A percentile compares a stretch with the other conserved stretches of the same genome.
phyloP scores from a whole-genome alignment of 345 rosid species.

The Kernera saxatilis region DNA sequence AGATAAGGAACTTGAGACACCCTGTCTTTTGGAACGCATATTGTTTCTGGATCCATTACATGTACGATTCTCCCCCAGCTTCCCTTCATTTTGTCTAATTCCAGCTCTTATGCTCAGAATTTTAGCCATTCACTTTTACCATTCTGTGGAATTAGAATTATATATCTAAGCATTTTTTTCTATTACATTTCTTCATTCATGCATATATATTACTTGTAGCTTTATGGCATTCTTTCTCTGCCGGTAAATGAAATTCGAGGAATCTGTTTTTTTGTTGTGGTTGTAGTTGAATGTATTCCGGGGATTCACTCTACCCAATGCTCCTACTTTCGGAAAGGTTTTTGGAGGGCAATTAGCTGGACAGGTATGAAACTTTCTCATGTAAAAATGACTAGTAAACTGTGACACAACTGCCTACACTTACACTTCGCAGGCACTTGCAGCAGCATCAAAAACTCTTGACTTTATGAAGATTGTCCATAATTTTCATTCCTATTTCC shows the following conservation, averaged over 20 bases:
- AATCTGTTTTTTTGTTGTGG: conserved; percentile 34
- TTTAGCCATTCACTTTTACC: background rate
- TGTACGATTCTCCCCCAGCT: conserved; percentile 34
- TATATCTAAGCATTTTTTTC: background rate
- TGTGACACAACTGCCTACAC: conserved; percentile 8
- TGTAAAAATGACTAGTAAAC: background rate
- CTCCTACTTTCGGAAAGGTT: conserved; percentile 81
- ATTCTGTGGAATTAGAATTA: background rate
- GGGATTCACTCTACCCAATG: conserved; percentile 75
- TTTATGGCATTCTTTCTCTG: background rate
- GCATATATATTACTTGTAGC: background rate
- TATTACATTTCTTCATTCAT: background rate
- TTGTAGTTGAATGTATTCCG: conserved; percentile 78
- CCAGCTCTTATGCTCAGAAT: background rate
- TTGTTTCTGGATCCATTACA: conserved; percentile 76
- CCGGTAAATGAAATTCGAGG: background rate
- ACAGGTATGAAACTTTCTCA: conserved; percentile 47
- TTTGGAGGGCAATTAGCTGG: conserved; percentile 92
- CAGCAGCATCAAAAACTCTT: conserved; percentile 90
- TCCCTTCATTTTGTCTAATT: background rate
- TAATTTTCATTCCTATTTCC: conserved; percentile 82
- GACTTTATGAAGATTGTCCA: conserved; percentile 70
- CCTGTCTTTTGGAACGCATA: conserved; percentile 58
- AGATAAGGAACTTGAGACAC: conserved; percentile 43
- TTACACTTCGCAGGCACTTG: conserved; percentile 61